Percentiles rank a stretch among this genome's conserved stretches.
Conservation (phyloP, 305 asterid species). For the Rubia peregrina region DNA sequence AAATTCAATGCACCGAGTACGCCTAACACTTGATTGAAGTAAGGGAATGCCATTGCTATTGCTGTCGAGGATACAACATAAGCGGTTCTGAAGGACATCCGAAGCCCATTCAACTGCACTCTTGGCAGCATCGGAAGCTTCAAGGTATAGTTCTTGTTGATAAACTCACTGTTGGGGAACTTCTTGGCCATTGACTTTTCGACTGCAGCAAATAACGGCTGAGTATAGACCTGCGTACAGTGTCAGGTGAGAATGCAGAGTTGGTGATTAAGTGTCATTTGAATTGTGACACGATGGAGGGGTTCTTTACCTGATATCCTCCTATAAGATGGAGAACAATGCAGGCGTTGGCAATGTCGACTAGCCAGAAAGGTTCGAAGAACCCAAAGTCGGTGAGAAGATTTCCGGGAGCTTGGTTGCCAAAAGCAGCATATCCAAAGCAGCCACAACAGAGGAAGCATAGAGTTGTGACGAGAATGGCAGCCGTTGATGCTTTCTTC, state of each 20-base stretch:
- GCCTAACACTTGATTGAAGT: slow-evolving; percentile 55
- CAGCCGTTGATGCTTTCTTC: slow-evolving; percentile 55
- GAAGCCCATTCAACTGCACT: slow-evolving; percentile 13
- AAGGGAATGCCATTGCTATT: slow-evolving; percentile 44
- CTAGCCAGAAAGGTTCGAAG: slow-evolving; percentile 58
- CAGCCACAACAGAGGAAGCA: slow-evolving; percentile 60
- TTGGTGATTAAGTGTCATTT: too few relatives aligned
- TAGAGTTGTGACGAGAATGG: slow-evolving; percentile 48
- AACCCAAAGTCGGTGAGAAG: slow-evolving; percentile 50
- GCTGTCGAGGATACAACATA: slow-evolving; percentile 47
- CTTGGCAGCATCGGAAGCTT: slow-evolving; percentile 15
- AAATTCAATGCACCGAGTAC: slow-evolving; percentile 54
- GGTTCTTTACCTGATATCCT: slow-evolving; percentile 48
- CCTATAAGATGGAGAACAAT: slow-evolving; percentile 62
- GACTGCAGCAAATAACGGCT: slow-evolving; percentile 19
- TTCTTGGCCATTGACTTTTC: slow-evolving; percentile 20
- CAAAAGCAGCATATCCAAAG: slow-evolving; percentile 70
- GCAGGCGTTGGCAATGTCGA: slow-evolving; percentile 58
- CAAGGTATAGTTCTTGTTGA: slow-evolving; percentile 9
- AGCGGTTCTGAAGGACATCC: slow-evolving; percentile 26
- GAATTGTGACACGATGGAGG: too few relatives aligned
- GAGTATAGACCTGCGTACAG: slow-evolving; percentile 15
- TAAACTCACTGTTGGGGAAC: slow-evolving; percentile 15
- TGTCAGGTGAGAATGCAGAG: background rate
- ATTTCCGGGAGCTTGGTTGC: slow-evolving; percentile 57